Conservation (phyloP, 2,329 filamentous ascomycete genomes). For the Cladophialophora yegresii region DNA sequence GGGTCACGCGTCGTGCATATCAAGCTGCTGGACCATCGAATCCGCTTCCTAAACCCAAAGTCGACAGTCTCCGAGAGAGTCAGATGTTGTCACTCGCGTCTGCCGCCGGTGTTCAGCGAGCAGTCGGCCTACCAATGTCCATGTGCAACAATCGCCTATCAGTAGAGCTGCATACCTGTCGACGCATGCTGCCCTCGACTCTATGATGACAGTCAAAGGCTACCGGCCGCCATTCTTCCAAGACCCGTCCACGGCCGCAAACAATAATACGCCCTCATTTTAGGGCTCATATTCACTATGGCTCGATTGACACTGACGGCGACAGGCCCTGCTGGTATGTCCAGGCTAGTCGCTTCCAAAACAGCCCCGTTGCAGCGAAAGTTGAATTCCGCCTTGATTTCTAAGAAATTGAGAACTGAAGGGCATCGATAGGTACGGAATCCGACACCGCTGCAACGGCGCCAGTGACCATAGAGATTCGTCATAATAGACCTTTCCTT, state of each 20-base stretch:
- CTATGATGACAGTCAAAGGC: background rate
- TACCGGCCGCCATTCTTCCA: background rate
- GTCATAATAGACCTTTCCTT: slow-evolving; percentile 52
- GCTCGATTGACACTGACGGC: background rate
- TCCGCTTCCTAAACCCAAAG: background rate
- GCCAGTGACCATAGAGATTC: background rate
- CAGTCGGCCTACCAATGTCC: background rate
- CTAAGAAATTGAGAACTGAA: background rate
- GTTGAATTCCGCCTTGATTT: background rate
- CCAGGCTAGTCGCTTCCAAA: background rate
- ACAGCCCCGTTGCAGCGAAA: background rate
- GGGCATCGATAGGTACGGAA: background rate
- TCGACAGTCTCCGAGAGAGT: background rate
- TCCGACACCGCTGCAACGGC: background rate
- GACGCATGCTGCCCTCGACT: background rate
- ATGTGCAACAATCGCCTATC: background rate
- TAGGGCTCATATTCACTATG: background rate
- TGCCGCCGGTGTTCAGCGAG: background rate
- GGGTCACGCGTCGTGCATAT: too few relatives aligned
- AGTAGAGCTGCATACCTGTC: background rate
- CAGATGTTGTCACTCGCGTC: background rate
- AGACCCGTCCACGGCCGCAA: background rate
- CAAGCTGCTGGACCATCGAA: background rate
- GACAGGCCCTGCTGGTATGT: background rate
- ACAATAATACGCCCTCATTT: background rate